Evolutionary conservation across 2,329 filamentous ascomycete species (phyloP).

Genomic region (Beauveria australis): DNA sequence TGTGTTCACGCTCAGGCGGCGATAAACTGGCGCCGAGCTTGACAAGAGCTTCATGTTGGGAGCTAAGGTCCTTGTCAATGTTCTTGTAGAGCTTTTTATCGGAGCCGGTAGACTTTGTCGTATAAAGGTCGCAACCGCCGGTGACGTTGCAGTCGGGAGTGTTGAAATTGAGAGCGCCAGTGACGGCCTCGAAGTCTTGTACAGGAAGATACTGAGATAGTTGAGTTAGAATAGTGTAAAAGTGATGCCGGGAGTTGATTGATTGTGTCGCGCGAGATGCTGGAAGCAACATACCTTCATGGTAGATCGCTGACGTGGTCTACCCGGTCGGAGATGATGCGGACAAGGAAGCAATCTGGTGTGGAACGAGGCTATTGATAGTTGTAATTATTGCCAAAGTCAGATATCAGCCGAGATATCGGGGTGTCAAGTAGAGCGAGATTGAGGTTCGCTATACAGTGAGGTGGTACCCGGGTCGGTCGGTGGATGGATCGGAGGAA

Average conservation of each 20-base stretch:
- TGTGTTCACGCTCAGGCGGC: slow-evolving; percentile 66
- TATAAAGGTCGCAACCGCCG: slow-evolving; percentile 93
- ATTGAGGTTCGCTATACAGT: neutral
- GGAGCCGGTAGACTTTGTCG: slow-evolving; percentile 86
- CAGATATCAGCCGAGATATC: neutral
- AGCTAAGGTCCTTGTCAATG: slow-evolving; percentile 85
- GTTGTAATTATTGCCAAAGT: neutral
- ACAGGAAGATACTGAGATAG: slow-evolving; percentile 73
- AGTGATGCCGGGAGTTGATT: neutral
- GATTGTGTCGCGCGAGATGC: neutral
- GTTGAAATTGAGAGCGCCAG: slow-evolving; percentile 89
- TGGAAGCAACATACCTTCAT: slow-evolving; percentile 29
- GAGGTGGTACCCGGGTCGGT: slow-evolving; percentile 11
- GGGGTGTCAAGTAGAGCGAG: neutral
- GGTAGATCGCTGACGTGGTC: slow-evolving; percentile 15
- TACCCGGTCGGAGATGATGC: neutral
- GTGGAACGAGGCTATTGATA: slow-evolving; percentile 4
- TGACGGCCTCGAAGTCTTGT: slow-evolving; percentile 83
- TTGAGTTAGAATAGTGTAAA: slow-evolving; percentile 8
- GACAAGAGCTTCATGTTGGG: slow-evolving; percentile 81
- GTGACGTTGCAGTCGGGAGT: slow-evolving; percentile 87
- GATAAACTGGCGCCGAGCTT: slow-evolving; percentile 82
- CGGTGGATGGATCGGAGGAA: slow-evolving; percentile 2
- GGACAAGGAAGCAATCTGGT: slow-evolving; percentile 9
- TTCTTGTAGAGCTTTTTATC: slow-evolving; percentile 97